Evolutionary conservation across 768 basidiomycete species (phyloP), one percentile per base, ranked within the genome.

Genomic region (Rhodotorula paludigena): DNA sequence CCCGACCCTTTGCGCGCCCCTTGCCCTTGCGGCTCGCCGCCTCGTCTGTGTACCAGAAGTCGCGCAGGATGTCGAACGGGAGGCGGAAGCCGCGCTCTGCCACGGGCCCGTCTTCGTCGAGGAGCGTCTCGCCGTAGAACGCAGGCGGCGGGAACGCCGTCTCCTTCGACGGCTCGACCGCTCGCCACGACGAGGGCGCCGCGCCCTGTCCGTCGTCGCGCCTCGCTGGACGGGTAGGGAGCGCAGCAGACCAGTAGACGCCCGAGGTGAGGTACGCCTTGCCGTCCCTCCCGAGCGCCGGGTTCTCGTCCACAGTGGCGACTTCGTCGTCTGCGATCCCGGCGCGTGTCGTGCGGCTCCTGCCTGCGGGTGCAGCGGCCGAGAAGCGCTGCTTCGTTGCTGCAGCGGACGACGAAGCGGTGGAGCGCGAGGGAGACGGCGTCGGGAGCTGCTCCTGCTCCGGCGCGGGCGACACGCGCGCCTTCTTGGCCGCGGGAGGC

Each of bases 21-120:
- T 56, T 60, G 36, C 23, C 30, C 39, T 18, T 16, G 4, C 41
- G 30, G 2, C 9, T 23, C 36, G 28, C 65, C 20, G 35, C 23
- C n/a, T n/a, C 48, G 41, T 53, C 56, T 30, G n/a, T 48, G 14
- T n/a, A 62, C 39, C 45, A 60, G 10, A 45, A 60, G 39, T 71
- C 69, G 39, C 65, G 45, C 18, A 57, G 21, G 49, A 71, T 57
- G 16, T 66, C 58, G 62, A 45, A 71, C 33, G 65, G 62, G 18
- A 67, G 54, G 18, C 41, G 58, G 57, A 39, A 47, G 25, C 30
- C 28, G 44, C 35, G 47, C 44, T 23, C 9, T n/a, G n/a, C n/a
- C n/a, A n/a, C n/a, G 16, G 14, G 12, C 14, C 23, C 45, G 45
- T 47, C 64, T 16, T 60, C 59, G 25, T 36, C 57, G 51, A 66